A percentile compares a stretch with the other conserved stretches of the same genome.
Conservation (phyloP, 345 rosid genomes). For the Populus nigra region DNA sequence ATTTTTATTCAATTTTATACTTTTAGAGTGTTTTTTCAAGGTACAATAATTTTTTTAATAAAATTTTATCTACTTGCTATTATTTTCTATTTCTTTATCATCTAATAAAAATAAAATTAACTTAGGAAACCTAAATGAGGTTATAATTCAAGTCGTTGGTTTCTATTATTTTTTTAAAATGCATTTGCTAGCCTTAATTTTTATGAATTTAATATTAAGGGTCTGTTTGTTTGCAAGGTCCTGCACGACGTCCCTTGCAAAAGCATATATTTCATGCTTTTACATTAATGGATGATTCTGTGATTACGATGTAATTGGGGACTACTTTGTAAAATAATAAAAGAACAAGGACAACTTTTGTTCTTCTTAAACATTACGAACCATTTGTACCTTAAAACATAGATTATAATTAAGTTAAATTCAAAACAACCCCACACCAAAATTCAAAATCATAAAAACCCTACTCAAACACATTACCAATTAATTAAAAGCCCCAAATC, state of each 20-base stretch:
- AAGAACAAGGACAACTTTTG: not conserved
- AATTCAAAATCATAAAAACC: not conserved
- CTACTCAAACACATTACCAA: not conserved
- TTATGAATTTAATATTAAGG: not conserved
- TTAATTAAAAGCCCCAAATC: not conserved
- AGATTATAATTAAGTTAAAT: not conserved
- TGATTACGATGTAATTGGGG: not conserved
- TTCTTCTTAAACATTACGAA: not conserved
- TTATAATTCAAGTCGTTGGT: no score
- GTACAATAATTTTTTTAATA: no score
- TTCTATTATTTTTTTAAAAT: no score
- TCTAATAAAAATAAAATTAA: no score
- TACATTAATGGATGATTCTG: not conserved
- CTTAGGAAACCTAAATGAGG: no score
- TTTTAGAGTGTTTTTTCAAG: no score
- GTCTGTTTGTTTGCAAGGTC: no score
- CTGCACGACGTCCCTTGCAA: no score
- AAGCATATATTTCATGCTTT: no score
- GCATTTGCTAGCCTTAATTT: not conserved
- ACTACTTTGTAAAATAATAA: not conserved
- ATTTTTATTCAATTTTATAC: no score
- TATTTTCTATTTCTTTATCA: accelerated
- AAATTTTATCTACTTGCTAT: no score
- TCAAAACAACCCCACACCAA: not conserved
- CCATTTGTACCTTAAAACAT: not conserved